A percentile compares a stretch with the other conserved stretches of the same genome.
Evolutionary conservation across 805 yeast species (phyloP).

Genomic region (Pichia cephalocereana): DNA sequence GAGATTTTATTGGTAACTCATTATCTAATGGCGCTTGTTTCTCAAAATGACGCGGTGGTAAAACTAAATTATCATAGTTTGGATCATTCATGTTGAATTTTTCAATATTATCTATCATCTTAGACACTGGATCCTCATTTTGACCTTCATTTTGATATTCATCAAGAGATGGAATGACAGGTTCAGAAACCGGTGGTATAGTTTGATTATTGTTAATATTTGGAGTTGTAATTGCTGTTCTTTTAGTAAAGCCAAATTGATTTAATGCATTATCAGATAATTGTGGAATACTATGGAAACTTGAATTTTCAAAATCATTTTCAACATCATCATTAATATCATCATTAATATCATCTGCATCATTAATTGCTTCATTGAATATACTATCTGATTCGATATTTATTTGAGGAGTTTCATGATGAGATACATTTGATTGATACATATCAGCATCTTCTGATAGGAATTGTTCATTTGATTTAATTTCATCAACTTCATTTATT

Average conservation of each 20-base stretch:
- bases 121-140: not conserved
- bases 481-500: not conserved
- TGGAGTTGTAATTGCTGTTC: constrained; percentile 15
- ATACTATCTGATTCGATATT: not conserved
- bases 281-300: not conserved
- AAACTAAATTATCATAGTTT: not conserved
- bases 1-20: not conserved
- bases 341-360: not conserved
- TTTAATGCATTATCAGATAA: not conserved
- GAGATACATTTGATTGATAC: not conserved
- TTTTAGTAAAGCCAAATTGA: constrained; percentile 13
- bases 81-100: not conserved
- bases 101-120: not conserved
- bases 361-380: not conserved
- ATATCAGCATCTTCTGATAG: not conserved
- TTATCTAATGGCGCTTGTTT: not conserved
- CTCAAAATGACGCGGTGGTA: constrained; percentile 6
- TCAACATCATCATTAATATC: not conserved
- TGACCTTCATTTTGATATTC: too few species aligned
- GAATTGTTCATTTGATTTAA: not conserved
- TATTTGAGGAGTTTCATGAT: not conserved
- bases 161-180: not conserved
- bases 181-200: not conserved
- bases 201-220: constrained; percentile 2
- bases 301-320: not conserved